Evolutionary conservation across 305 asterid genomes (phyloP), one percentile per base, ranked within the genome.

Genomic region (Vinca major): DNA sequence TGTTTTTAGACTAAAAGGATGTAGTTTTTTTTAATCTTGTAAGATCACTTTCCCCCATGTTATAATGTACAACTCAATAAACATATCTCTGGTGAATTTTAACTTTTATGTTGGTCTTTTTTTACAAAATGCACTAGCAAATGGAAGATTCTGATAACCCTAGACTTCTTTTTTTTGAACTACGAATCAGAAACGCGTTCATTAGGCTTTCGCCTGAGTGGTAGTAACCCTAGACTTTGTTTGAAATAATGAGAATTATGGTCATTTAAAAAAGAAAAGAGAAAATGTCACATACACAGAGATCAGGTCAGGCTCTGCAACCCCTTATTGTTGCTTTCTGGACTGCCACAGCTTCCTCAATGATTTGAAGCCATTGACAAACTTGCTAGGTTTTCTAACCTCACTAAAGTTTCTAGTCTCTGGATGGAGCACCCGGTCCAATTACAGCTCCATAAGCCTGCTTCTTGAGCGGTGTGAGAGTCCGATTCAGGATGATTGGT

Each of bases 61-160:
- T 87, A 75, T 41, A 41, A 26, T 60, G 77, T 83, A 78, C 80
- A 74, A 80, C 58, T 74, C 82, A 83, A 65, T 1, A 72, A 75
- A 71, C 69, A 72, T 81, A 65, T 83, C 74, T 75, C 83, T 73
- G 79, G 79, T 81, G 72, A 75, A 70, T 63, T 79, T 76, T 77
- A 74, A 75, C 86, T 82, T 77, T 81, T 70, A 4, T 73, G 74
- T 58, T 83, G 84, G 78, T 65, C 68, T 81, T 76, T 45, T 10
- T 81, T 26, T 71, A 62, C 77, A 74, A 67, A 74, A 61, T 45
- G 44, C 40, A 52, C 43, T 63, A 39, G 63, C 44, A 70, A 65
- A 70, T 13, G 37, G 74, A 69, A 81, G 73, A 74, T 76, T 78
- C 78, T 73, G 58, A 77, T 47, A 60, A 9, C 33, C 33, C 33